Evolutionary conservation across 495 filamentous ascomycete genomes (phyloP), one percentile per base, ranked within the genome.

Genomic region (Penicillium flavigenum): DNA sequence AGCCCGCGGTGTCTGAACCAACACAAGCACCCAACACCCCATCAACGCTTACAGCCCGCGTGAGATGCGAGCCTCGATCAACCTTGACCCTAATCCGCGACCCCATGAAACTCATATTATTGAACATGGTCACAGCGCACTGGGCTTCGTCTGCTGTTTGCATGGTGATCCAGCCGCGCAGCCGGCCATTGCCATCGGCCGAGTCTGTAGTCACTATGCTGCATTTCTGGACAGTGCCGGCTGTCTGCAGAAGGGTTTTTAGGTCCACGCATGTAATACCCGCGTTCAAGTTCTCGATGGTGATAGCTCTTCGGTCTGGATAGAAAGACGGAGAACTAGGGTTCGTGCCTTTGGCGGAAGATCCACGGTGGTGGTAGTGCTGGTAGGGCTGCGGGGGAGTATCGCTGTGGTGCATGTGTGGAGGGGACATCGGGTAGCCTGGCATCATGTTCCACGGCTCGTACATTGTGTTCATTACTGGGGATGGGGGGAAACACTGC

Each of bases 401-500:
- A 6, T 19, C 12, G 32, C 8, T 43, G 20, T 60, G 59, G 44
- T 60, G 59, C 39, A 62, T 39, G 17, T 53, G 67, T 10, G 68
- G 55, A 1, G 70, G 69, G 2, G 70, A 66, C n/a, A 72, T 56
- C 0, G 62, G 63, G 39, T 73, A 74, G 22, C 67, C 56, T 34
- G 72, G 71, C 53, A 71, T 60, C 62, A 74, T 56, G 57, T 63
- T 57, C 56, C 72, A 72, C 19, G 63, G 54, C 20, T 75, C 74
- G 47, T 64, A 69, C 53, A 66, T 65, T 2, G 69, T 53, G 22
- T 67, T 71, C 46, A 72, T 64, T 44, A 63, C 60, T 20, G 74
- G 70, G 2, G 72, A 73, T 8, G 66, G 62, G n/a, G 74, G 65
- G 45, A 67, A 62, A 32, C 60, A 63, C 8, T 71, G 64, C 44